Base-by-base conservation (phyloP, 2,329 filamentous ascomycete species). In the Chrysosporium keratinophilum region DNA sequence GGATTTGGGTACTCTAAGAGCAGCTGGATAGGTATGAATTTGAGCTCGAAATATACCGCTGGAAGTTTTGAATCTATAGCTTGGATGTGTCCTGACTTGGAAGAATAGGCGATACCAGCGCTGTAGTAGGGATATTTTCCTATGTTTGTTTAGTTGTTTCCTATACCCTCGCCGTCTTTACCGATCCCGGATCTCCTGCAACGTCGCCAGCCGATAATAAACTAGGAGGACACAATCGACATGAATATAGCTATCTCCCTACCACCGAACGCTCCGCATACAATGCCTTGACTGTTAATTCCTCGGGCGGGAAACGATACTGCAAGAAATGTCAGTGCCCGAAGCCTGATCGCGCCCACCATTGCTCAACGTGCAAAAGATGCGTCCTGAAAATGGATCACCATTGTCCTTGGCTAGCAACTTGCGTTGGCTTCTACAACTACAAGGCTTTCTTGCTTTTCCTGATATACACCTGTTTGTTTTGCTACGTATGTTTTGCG, bases 301-400 rank as follows among this genome's bases (percentile, higher is more conserved):
- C 88, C 54, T 89, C 87, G 41, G 93, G 93, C 62, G 86, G 87
- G 63, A 73, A 86, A 50, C 82, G 93, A 53, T 97, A 85, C 74
- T 98, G 93, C 78, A 97, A 97, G 74, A 98, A 98, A 73, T 98
- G 93, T 70, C 87, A 94, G 73, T 84, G 84, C 50, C 82, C 87
- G 58, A 98, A 98, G 74, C 93, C 93, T 41, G 93, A 98, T 72
- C 87, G 93, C 57, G 83, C 91, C 33, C 93, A 98, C 70, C 93
- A 98, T 74, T 98, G 93, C 77, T 95, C 88, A 10, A 94, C 89
- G 3, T 98, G 93, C 72, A 82, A 85, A 61, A 85, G 86, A 64
- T 98, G 93, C 69, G 90, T 98, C 23, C 77, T 98, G 69, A 98
- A 98, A 76, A 98, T 98, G 93, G 93, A 98, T 67, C 93, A 98